A percentile compares a stretch with the other conserved stretches of the same genome.
Conservation (phyloP, 805 yeast genomes). For the Starmerella kuoi region DNA sequence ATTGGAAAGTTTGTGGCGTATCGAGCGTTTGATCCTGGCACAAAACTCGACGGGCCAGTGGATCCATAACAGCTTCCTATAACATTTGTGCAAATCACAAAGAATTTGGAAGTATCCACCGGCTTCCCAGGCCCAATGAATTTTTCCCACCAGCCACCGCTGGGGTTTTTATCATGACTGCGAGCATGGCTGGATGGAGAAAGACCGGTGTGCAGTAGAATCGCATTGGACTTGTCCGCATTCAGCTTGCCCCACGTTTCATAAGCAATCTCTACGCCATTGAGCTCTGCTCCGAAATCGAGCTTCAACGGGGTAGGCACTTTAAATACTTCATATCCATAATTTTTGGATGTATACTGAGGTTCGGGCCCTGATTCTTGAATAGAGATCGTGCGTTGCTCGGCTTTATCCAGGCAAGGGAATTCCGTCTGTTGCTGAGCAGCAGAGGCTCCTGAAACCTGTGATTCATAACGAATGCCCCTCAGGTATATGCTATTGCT, state of each 20-base stretch:
- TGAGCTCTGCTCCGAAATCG: slow-evolving; percentile 72
- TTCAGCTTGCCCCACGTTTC: slow-evolving; percentile 84
- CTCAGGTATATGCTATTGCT: too few species aligned
- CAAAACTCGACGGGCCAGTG: slow-evolving; percentile 77
- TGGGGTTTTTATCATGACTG: slow-evolving; percentile 55
- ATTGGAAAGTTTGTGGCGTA: slow-evolving; percentile 87
- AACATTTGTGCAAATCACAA: slow-evolving; percentile 80
- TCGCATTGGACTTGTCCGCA: slow-evolving; percentile 50
- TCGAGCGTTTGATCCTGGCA: slow-evolving; percentile 51
- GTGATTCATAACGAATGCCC: neutral
- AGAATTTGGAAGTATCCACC: slow-evolving; percentile 69
- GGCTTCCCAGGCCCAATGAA: slow-evolving; percentile 75
- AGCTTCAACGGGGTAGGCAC: slow-evolving; percentile 39
- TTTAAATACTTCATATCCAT: slow-evolving; percentile 50
- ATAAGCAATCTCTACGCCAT: slow-evolving; percentile 71
- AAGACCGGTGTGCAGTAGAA: slow-evolving; percentile 77
- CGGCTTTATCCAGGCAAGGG: slow-evolving; percentile 76
- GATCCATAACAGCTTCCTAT: slow-evolving; percentile 93
- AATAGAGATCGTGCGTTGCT: slow-evolving; percentile 34
- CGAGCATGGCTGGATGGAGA: slow-evolving; percentile 91
- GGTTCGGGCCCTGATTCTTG: slow-evolving; percentile 70
- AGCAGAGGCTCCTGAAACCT: neutral
- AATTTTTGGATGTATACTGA: slow-evolving; percentile 48
- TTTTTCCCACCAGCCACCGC: slow-evolving; percentile 91
- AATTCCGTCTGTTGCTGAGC: slow-evolving; percentile 36